Conservation (phyloP, 2,329 filamentous ascomycete genomes). For the Ceratocystis lukuohia region DNA sequence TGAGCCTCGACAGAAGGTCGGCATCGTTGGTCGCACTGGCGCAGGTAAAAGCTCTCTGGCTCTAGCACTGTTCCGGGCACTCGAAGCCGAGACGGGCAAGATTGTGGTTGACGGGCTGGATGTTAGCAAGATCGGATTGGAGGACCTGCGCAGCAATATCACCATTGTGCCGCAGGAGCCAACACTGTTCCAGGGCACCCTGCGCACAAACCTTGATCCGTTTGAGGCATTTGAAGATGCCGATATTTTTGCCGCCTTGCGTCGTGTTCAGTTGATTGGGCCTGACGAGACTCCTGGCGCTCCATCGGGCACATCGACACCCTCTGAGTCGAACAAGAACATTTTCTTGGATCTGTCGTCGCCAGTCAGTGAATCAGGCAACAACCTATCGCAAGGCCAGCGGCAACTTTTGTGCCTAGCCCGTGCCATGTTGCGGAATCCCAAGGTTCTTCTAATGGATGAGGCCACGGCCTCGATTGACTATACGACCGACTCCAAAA, state of each 20-base stretch:
- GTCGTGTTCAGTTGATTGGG: slow-evolving; percentile 77
- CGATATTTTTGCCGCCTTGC: slow-evolving; percentile 73
- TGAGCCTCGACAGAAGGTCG: slow-evolving; percentile 75
- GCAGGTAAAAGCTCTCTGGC: slow-evolving; percentile 94
- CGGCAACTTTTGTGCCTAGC: slow-evolving; percentile 89
- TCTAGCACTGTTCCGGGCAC: slow-evolving; percentile 78
- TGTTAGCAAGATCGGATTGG: slow-evolving; percentile 78
- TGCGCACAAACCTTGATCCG: slow-evolving; percentile 84
- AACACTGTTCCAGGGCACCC: slow-evolving; percentile 83
- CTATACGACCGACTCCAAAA: slow-evolving; percentile 88
- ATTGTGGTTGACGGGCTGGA: slow-evolving; percentile 89
- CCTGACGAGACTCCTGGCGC: slow-evolving; percentile 33
- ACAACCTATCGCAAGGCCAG: slow-evolving; percentile 91
- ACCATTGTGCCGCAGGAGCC: slow-evolving; percentile 97
- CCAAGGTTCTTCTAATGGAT: slow-evolving; percentile 95
- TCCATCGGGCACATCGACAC: slow-evolving; percentile 22
- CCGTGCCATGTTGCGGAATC: slow-evolving; percentile 78
- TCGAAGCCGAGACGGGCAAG: slow-evolving; percentile 80
- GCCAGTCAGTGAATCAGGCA: slow-evolving; percentile 75
- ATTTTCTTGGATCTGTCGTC: slow-evolving; percentile 80
- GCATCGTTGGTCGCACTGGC: slow-evolving; percentile 88
- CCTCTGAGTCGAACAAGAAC: slow-evolving; percentile 69
- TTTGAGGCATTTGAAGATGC: slow-evolving; percentile 82
- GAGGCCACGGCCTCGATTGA: slow-evolving; percentile 97
- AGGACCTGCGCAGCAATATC: slow-evolving; percentile 81